Percentiles rank a stretch among this genome's conserved stretches.
Evolutionary conservation across 768 basidiomycete species (phyloP).

Genomic region (Suillus discolor): DNA sequence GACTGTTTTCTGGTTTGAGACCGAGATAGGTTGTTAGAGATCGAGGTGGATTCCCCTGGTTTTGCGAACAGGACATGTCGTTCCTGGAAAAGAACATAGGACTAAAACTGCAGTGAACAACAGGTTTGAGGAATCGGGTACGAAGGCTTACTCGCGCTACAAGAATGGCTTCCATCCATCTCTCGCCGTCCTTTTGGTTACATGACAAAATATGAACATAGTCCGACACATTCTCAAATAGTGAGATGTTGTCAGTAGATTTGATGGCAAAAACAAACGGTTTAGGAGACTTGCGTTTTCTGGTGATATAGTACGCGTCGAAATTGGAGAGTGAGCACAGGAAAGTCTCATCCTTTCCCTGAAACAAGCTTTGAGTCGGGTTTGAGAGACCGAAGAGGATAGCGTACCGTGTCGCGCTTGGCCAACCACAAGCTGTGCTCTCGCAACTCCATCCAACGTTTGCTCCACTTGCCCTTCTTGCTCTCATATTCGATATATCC

Average conservation of each 20-base stretch:
- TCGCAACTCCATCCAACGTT: constrained; percentile 85
- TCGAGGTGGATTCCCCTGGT: constrained; percentile 23
- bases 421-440: constrained; percentile 87
- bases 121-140: constrained; percentile 5
- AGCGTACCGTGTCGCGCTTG: constrained; percentile 83
- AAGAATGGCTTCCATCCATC: constrained; percentile 81
- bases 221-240: constrained; percentile 87
- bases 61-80: constrained; percentile 56
- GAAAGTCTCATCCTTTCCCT: constrained; percentile 85
- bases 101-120: constrained; percentile 45
- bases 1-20: constrained; percentile 40
- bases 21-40: constrained; percentile 37
- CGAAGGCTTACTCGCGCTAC: constrained; percentile 69
- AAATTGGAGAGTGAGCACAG: constrained; percentile 89
- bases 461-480: constrained; percentile 95
- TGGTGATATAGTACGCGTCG: constrained; percentile 82
- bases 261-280: constrained; percentile 85
- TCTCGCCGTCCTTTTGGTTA: constrained; percentile 67
- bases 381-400: constrained; percentile 3
- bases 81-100: constrained; percentile 83
- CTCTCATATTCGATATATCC: constrained; percentile 87
- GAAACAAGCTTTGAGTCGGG: constrained; percentile 4
- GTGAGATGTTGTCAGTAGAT: constrained; percentile 81
- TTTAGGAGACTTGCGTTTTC: constrained; percentile 81
- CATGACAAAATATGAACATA: constrained; percentile 88